phyloP scores from a whole-genome alignment of 2,329 filamentous ascomycete species.

The Colletotrichum shisoi region DNA sequence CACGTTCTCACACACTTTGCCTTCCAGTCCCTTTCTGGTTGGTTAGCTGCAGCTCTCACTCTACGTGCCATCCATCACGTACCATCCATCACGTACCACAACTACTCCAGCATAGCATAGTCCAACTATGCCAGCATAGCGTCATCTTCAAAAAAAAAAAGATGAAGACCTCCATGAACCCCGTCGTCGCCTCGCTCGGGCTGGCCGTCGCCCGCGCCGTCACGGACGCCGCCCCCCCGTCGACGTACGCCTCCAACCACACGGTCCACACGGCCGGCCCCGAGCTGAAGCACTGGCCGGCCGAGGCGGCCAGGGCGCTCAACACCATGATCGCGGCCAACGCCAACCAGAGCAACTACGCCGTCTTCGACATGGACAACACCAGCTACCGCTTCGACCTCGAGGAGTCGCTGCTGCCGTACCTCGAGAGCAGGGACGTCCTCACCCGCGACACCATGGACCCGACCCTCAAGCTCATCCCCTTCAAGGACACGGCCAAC shows the following conservation, averaged over 20 bases:
- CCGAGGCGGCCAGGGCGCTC: conserved; percentile 48
- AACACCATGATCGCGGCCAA: conserved; percentile 51
- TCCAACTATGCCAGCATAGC: background rate
- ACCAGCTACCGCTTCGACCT: conserved; percentile 54
- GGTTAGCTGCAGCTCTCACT: conserved; percentile 14
- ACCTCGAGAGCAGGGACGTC: conserved; percentile 53
- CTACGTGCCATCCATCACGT: background rate
- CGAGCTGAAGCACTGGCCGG: conserved; percentile 49
- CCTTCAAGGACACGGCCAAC: conserved; percentile 52
- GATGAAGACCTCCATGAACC: conserved; percentile 34
- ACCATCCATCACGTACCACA: background rate
- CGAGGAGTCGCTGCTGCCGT: conserved; percentile 55
- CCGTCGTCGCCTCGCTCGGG: conserved; percentile 30
- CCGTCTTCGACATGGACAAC: conserved; percentile 58
- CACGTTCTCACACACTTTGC: conserved; percentile 21
- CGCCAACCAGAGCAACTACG: conserved; percentile 50
- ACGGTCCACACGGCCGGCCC: conserved; percentile 38
- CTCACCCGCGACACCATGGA: conserved; percentile 53
- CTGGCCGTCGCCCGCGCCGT: conserved; percentile 29
- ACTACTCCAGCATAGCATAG: background rate
- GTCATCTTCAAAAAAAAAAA: no score
- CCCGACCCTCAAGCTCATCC: conserved; percentile 51
- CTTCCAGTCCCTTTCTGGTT: background rate
- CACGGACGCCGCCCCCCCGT: conserved; percentile 26
- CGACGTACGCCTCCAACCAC: conserved; percentile 27